Conservation (phyloP, 2,329 filamentous ascomycete species). For the Saccharata proteae region DNA sequence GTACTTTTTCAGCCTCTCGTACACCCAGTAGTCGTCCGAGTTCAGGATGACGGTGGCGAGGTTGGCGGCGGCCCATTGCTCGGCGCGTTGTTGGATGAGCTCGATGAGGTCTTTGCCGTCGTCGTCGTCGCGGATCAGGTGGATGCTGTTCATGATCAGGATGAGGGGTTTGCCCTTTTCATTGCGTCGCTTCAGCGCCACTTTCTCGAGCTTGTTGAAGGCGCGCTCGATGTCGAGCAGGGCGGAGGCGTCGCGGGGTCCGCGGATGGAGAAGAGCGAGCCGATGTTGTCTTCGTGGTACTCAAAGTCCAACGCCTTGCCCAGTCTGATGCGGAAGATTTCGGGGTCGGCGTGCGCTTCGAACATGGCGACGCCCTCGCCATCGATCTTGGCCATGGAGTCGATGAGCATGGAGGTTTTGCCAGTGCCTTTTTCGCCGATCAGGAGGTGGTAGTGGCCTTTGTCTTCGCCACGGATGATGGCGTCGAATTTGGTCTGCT, state of each 20-base stretch:
- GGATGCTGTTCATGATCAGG: slow-evolving; percentile 89
- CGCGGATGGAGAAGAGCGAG: slow-evolving; percentile 86
- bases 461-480: slow-evolving; percentile 62
- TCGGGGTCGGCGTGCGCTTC: slow-evolving; percentile 92
- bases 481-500: slow-evolving; percentile 69
- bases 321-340: slow-evolving; percentile 84
- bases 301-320: slow-evolving; percentile 90
- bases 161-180: slow-evolving; percentile 58
- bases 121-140: slow-evolving; percentile 81
- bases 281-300: slow-evolving; percentile 98
- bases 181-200: slow-evolving; percentile 61
- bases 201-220: slow-evolving; percentile 96
- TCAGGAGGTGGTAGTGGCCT: slow-evolving; percentile 82
- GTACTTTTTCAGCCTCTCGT: slow-evolving; percentile 83
- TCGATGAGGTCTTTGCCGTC: slow-evolving; percentile 90
- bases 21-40: slow-evolving; percentile 97
- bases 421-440: slow-evolving; percentile 92
- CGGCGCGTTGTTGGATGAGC: slow-evolving; percentile 85
- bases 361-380: slow-evolving; percentile 85
- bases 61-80: slow-evolving; percentile 89
- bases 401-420: slow-evolving; percentile 96
- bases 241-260: slow-evolving; percentile 82
- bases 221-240: slow-evolving; percentile 91
- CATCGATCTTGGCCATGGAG: slow-evolving; percentile 85
- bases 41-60: slow-evolving; percentile 91